Conservation (phyloP, 768 basidiomycete genomes). For the Hypholoma sublateritium region DNA sequence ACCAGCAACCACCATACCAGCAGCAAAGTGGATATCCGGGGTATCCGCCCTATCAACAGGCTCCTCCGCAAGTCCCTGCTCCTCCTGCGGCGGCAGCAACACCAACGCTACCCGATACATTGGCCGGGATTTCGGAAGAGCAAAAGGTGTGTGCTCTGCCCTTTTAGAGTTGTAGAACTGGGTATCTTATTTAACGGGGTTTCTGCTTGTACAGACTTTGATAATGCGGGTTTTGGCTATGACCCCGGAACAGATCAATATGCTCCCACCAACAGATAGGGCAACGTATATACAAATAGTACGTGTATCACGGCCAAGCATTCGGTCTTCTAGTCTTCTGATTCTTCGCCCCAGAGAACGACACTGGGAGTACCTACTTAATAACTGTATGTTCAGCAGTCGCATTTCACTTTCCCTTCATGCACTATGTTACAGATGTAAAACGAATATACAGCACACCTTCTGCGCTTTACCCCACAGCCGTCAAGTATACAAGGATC, state of each 20-base stretch:
- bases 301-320: conserved; percentile 25
- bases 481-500: conserved; percentile 12
- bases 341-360: conserved; percentile 28
- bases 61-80: conserved; percentile 9
- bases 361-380: conserved; percentile 38
- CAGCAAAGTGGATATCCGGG: conserved; percentile 18
- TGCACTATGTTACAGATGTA: not conserved
- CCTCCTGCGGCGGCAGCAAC: conserved; percentile 26
- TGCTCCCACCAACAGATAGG: conserved; percentile 70
- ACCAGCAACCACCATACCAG: conserved; percentile 11
- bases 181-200: conserved; percentile 4
- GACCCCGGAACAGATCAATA: conserved; percentile 82
- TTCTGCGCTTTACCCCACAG: conserved; percentile 3
- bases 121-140: conserved; percentile 64
- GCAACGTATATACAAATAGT: conserved; percentile 84
- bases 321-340: too few relatives aligned
- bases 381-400: not conserved
- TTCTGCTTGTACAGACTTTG: conserved; percentile 46
- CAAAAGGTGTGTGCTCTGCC: conserved; percentile 51
- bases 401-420: not conserved
- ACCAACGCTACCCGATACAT: conserved; percentile 44
- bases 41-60: conserved; percentile 19
- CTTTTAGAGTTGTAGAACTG: conserved; percentile 1
- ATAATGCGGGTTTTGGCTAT: conserved; percentile 79
- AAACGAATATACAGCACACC: not conserved